Conservation (phyloP, 805 yeast genomes). For the Hanseniaspora nectarophila region DNA sequence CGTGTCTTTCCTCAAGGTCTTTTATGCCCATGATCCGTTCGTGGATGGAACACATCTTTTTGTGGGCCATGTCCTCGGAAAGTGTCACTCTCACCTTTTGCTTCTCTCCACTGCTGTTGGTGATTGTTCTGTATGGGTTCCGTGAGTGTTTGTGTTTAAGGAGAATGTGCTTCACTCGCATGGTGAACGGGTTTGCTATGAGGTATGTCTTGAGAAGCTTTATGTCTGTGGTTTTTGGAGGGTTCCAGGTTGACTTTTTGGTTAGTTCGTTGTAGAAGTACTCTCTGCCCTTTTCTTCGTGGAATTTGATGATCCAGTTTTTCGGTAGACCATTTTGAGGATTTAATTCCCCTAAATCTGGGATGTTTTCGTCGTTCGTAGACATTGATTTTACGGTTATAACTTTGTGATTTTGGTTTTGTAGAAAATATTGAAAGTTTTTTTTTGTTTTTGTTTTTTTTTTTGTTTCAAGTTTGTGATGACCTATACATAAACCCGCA, state of each 20-base stretch:
- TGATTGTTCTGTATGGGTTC: conserved; percentile 87
- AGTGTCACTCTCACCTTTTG: conserved; percentile 46
- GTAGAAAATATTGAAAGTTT: too few relatives aligned
- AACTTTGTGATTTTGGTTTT: too few relatives aligned
- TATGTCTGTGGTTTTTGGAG: conserved; percentile 72
- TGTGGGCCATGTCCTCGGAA: conserved; percentile 71
- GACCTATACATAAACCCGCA: too few relatives aligned
- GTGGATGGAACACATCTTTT: conserved; percentile 46
- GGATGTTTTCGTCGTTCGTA: not conserved
- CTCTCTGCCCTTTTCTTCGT: conserved; percentile 72
- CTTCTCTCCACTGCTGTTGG: conserved; percentile 27
- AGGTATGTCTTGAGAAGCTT: conserved; percentile 48
- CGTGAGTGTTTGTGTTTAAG: conserved; percentile 75
- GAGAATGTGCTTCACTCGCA: conserved; percentile 70
- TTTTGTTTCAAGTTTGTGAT: too few relatives aligned
- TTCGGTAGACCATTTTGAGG: conserved; percentile 63
- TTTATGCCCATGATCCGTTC: conserved; percentile 35
- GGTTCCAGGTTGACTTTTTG: conserved; percentile 75
- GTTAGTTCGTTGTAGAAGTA: conserved; percentile 66
- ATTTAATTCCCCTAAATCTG: not conserved
- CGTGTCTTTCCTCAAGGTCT: conserved; percentile 53
- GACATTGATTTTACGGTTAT: too few relatives aligned
- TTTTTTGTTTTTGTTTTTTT: too few relatives aligned
- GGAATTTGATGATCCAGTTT: conserved; percentile 70
- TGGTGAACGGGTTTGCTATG: conserved; percentile 46